Conservation (phyloP, 345 rosid genomes). For the Brassica incana region DNA sequence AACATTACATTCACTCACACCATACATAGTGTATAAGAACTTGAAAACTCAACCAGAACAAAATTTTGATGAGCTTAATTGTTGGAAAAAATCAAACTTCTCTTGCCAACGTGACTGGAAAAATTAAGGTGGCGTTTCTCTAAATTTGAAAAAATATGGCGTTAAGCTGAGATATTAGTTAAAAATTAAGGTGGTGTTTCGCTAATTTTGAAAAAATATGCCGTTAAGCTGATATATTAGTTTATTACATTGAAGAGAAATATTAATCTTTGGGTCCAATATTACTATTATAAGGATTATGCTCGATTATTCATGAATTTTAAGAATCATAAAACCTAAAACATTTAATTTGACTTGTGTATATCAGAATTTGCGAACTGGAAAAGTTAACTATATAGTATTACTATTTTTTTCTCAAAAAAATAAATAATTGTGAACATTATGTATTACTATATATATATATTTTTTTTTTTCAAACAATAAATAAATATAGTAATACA, state of each 20-base stretch:
- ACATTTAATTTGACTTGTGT: not conserved
- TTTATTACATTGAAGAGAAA: not conserved
- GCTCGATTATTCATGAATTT: not conserved
- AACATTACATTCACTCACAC: not conserved
- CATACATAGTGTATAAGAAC: too few species aligned
- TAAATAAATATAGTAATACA: too few species aligned
- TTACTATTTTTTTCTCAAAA: too few species aligned
- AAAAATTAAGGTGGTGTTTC: too few species aligned
- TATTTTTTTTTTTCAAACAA: too few species aligned
- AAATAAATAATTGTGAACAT: too few species aligned
- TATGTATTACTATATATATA: too few species aligned
- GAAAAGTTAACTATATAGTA: too few species aligned
- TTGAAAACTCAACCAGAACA: not conserved
- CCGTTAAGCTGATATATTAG: too few species aligned
- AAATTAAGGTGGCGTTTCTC: not conserved
- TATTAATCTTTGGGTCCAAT: not conserved
- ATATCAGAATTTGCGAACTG: not conserved
- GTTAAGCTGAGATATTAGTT: not conserved
- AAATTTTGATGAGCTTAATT: not conserved
- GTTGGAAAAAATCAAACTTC: not conserved
- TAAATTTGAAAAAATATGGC: not conserved
- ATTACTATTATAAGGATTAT: too few species aligned
- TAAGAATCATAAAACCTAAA: not conserved
- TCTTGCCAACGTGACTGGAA: not conserved
- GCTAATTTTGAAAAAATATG: too few species aligned